Base-by-base conservation (phyloP, 305 asterid genomes). In the Solanum hybrid region DNA sequence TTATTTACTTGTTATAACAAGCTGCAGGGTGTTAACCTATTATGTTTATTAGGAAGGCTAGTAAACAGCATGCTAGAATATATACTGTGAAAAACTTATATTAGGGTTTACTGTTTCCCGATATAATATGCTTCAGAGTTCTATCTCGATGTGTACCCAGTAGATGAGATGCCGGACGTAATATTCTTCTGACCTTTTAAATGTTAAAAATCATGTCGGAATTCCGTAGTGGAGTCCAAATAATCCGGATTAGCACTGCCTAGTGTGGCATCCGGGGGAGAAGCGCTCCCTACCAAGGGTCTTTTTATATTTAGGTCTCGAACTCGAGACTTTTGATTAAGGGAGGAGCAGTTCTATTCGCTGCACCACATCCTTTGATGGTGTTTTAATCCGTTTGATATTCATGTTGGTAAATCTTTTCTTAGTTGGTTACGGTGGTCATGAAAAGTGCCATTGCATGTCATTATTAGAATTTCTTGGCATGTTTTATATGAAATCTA, bases 31-130 rank as follows among this genome's bases (percentile, higher is more conserved):
- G 88, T 87, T 91, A 89, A 88, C 81, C 32, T 89, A 45, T 87
- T 89, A 79, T 90, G 31, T 86, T 86, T 72, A 51, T 10, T 90
- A 90, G 93, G 91, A 86, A 89, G 42, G 72, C 45, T 91, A 84
- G 93, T 90, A 87, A 85, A 69, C 93, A 92, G 88, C 86, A 86
- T 89, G 91, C 76, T 90, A 88, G 90, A 89, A 84, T 91, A 88
- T 91, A 79, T 90, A 31, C 90, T 17, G 56, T 56, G 64, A 36
- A 56, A 32, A 40, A 14, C 51, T 78, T 15, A 26, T 76, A 82
- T 32, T 45, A 88, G 32, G 56, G 14, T 32, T 29, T 31, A 45
- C 35, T 76, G 77, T 88, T 29, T 37, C 6, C 13, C 7, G 4
- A 51, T 10, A 56, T 31, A 51, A 19, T 45, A 51, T 84, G 75